Base-by-base conservation (phyloP, 768 basidiomycete species). In the Pleurotus platypus region DNA sequence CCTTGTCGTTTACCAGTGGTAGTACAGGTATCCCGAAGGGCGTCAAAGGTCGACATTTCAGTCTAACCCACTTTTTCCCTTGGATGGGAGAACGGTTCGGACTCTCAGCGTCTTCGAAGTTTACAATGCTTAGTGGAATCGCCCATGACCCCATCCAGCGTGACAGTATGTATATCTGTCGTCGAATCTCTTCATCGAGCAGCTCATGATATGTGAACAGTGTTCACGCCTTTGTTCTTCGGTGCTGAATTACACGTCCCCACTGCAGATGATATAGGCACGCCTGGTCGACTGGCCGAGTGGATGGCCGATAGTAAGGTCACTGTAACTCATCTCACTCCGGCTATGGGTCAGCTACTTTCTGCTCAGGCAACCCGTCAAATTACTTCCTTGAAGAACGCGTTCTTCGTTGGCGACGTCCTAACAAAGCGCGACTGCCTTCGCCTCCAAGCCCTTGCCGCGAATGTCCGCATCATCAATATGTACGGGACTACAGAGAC, bases 401-500 rank as follows among this genome's bases (percentile, higher is more conserved):
- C 97, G 8, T 98, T 99, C 78, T 98, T 99, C 68, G 97, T 99
- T 46, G 97, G 97, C n/a, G 97, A 99, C 67, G 86, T 98, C 43
- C 85, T 99, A 56, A 98, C 97, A 59, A 99, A 98, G 72, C 90
- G 97, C 45, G 97, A 99, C 70, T 98, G 96, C 66, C 83, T 90
- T 42, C 90, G 97, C 37, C 81, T 99, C 2, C 97, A 99, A 69
- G 80, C 90, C 2, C 86, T 99, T 48, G 97, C 96, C 2, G 76
- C 85, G 11, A 97, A 98, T 64, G 94, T 95, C 12, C 79, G 86
- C 35, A 98, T 99, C 68, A 87, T 98, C 72, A 99, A 99, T 78
- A 99, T 99, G 97, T 99, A 98, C 70, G 97, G 97, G 13, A 98
- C 97, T 5, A 99, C 97, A 18, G 97, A 99, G 73, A 98, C 97